These are phyloP conservation scores for Piromyces finnis DNA, from an alignment of 192 early-diverging fungal genomes.

Conservation along the genomic window DNA sequence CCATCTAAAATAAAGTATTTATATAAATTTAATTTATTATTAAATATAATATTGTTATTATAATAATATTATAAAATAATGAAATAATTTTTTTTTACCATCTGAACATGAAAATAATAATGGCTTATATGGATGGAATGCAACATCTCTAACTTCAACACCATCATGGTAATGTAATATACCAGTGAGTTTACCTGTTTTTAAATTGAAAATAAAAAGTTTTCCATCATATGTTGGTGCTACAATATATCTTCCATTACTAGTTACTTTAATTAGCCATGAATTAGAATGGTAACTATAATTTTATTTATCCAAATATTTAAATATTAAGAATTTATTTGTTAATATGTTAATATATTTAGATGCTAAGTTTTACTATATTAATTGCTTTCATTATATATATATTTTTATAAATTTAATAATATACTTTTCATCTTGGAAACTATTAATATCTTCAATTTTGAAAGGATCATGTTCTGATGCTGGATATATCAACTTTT, in stretches of 20 bases:
- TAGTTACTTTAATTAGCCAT: slow-evolving; percentile 78
- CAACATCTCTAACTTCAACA: slow-evolving; percentile 80
- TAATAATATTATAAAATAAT: too few species aligned
- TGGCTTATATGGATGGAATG: slow-evolving; percentile 66
- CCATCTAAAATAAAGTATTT: too few species aligned
- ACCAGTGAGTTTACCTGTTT: slow-evolving; percentile 52
- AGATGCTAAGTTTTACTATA: too few species aligned
- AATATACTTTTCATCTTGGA: slow-evolving; percentile 58
- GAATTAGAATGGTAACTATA: slow-evolving; percentile 70
- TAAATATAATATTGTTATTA: too few species aligned
- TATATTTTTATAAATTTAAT: too few species aligned
- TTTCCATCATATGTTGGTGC: slow-evolving; percentile 82
- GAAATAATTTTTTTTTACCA: slow-evolving; percentile 30
- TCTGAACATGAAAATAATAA: slow-evolving; percentile 73
- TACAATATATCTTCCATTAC: slow-evolving; percentile 72
- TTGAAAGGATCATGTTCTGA: slow-evolving; percentile 46
- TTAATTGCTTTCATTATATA: too few species aligned
- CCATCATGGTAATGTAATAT: slow-evolving; percentile 72
- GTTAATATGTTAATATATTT: too few species aligned
- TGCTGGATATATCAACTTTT: slow-evolving; percentile 71
- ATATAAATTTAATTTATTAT: too few species aligned
- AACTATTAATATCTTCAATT: slow-evolving; percentile 58
- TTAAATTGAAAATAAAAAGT: slow-evolving; percentile 65
- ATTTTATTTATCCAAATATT: too few species aligned
- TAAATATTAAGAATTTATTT: too few species aligned